A percentile compares a stretch with the other conserved stretches of the same genome.
Evolutionary conservation across 2,329 filamentous ascomycete species (phyloP).

Genomic region (Colletotrichum ledebouriae): DNA sequence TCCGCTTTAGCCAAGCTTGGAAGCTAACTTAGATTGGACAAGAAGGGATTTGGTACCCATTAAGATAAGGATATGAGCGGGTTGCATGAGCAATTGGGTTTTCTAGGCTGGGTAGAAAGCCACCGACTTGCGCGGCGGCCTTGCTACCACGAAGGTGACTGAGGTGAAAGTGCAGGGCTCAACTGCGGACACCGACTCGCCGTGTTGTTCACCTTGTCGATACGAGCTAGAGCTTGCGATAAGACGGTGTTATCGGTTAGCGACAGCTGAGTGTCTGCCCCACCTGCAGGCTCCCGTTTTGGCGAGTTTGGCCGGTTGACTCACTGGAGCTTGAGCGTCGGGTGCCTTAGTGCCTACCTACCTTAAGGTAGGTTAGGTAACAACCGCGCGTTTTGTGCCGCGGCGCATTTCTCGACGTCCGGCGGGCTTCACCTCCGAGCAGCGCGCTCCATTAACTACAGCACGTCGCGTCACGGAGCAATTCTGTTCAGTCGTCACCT

Average conservation of each 20-base stretch:
- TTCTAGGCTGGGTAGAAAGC: background rate
- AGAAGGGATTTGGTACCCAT: too few species aligned
- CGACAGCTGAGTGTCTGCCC: background rate
- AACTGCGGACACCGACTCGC: background rate
- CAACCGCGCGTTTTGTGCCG: constrained; percentile 2
- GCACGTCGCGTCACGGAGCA: background rate
- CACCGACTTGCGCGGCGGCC: background rate
- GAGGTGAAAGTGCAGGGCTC: background rate
- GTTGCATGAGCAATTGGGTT: too few species aligned
- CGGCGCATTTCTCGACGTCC: background rate
- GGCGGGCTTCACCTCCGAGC: background rate
- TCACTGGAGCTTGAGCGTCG: background rate
- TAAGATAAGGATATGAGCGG: too few species aligned
- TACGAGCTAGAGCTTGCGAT: background rate
- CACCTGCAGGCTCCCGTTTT: too few species aligned
- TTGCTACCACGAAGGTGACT: background rate
- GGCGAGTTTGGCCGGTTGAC: constrained; percentile 14
- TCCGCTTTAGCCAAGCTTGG: too few species aligned
- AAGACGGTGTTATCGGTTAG: background rate
- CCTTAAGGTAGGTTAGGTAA: too few species aligned
- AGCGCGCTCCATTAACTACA: background rate
- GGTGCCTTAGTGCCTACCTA: too few species aligned
- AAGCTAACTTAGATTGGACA: too few species aligned
- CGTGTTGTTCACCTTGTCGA: background rate
- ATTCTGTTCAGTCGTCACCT: too few species aligned